Evolutionary conservation across 2,329 filamentous ascomycete genomes (phyloP).

Genomic region (Aspergillus calidoustus): DNA sequence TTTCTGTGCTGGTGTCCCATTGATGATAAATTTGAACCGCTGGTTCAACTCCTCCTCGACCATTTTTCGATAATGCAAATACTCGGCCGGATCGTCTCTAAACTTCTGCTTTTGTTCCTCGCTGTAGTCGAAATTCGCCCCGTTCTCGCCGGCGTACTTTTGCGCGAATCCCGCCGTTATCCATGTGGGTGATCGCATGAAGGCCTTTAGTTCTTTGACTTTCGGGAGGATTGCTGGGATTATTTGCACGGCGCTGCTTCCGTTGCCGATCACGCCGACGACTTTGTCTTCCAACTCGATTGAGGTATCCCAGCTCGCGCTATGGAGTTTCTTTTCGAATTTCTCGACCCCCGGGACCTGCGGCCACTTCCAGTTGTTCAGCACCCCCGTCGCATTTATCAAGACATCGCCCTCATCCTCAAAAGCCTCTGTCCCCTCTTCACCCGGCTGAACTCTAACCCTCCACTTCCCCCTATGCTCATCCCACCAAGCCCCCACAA

Average conservation of each 20-base stretch:
- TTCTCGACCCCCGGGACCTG: constrained; percentile 49
- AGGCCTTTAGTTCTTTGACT: constrained; percentile 41
- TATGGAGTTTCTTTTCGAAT: constrained; percentile 51
- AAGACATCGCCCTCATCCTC: constrained; percentile 1
- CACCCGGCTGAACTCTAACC: neutral
- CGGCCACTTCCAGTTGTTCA: constrained; percentile 38
- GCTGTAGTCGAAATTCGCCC: constrained; percentile 25
- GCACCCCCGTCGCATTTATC: neutral
- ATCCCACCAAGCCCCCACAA: constrained; percentile 10
- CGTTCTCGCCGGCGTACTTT: constrained; percentile 24
- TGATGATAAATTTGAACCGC: constrained; percentile 33
- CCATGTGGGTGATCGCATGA: constrained; percentile 9
- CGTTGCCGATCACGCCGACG: constrained; percentile 40
- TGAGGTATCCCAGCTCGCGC: constrained; percentile 35
- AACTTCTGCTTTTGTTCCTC: constrained; percentile 22
- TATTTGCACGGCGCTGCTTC: constrained; percentile 45
- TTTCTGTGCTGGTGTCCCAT: constrained; percentile 50
- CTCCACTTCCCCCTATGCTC: neutral
- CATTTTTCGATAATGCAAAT: constrained; percentile 32
- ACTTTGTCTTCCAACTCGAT: constrained; percentile 38
- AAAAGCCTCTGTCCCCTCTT: neutral
- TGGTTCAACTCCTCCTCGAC: constrained; percentile 33
- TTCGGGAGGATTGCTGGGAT: constrained; percentile 31
- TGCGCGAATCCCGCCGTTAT: constrained; percentile 16
- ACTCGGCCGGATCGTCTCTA: constrained; percentile 23